These are phyloP conservation scores for Yamadazyma dushanensis DNA, from an alignment of 1,139 yeast genomes.

Conservation along the genomic window DNA sequence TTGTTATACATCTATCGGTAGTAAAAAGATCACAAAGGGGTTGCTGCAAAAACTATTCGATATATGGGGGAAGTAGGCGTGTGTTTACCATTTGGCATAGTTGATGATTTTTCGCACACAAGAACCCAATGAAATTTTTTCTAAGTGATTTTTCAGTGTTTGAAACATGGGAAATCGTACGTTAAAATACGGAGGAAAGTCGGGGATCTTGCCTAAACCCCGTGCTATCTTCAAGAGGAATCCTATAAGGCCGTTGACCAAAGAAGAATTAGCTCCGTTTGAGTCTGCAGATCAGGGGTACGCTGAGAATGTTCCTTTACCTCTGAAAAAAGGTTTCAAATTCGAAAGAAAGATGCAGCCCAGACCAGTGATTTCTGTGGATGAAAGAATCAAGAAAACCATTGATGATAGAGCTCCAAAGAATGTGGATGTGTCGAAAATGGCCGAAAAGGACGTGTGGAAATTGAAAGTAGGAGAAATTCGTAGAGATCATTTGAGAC, in stretches of 20 bases:
- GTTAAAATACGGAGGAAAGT: constrained; percentile 60
- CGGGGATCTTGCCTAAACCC: constrained; percentile 79
- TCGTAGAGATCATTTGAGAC: constrained; percentile 70
- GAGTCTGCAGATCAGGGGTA: constrained; percentile 61
- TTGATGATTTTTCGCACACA: too few species aligned
- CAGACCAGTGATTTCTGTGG: constrained; percentile 57
- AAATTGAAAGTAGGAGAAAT: constrained; percentile 60
- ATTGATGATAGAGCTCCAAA: constrained; percentile 45
- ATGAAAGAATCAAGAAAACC: constrained; percentile 53
- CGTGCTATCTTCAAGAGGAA: constrained; percentile 65
- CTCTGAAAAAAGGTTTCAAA: constrained; percentile 54
- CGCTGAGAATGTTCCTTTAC: constrained; percentile 73
- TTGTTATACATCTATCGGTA: constrained; percentile 55
- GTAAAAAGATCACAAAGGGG: constrained; percentile 58
- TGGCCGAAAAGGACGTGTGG: constrained; percentile 44
- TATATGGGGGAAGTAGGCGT: constrained; percentile 50
- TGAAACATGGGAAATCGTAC: constrained; percentile 55
- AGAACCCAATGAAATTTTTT: constrained; percentile 9
- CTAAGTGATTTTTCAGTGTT: too few species aligned
- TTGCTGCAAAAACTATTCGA: constrained; percentile 63
- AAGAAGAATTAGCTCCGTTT: constrained; percentile 35
- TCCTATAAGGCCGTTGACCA: constrained; percentile 57
- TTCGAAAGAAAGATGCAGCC: constrained; percentile 44
- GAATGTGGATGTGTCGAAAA: constrained; percentile 4
- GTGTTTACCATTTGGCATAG: not conserved